Conservation (phyloP, 2,329 filamentous ascomycete genomes). For the Nothophaeocryptopus gaeumannii region DNA sequence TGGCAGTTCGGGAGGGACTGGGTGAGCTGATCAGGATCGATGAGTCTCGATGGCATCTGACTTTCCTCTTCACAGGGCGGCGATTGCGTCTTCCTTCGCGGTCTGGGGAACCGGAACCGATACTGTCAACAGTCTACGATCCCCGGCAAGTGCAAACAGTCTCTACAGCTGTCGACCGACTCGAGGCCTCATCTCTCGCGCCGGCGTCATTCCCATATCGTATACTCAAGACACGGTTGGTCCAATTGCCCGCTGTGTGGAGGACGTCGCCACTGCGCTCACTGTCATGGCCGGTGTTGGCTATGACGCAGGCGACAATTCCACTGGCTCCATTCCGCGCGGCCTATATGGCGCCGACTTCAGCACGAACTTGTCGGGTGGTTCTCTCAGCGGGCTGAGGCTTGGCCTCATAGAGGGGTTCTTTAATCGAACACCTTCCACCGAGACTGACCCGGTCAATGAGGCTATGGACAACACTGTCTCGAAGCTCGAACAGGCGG, state of each 20-base stretch:
- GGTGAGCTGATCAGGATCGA: slow-evolving; percentile 21
- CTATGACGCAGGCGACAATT: slow-evolving; percentile 53
- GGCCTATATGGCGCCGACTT: slow-evolving; percentile 48
- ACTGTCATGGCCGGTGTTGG: slow-evolving; percentile 47
- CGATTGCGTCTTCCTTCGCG: slow-evolving; percentile 57
- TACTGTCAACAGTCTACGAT: slow-evolving; percentile 59
- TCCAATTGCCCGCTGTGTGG: slow-evolving; percentile 32
- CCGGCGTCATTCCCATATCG: slow-evolving; percentile 33
- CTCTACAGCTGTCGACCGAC: slow-evolving; percentile 58
- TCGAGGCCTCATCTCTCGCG: slow-evolving; percentile 30
- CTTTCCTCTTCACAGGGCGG: slow-evolving; percentile 37
- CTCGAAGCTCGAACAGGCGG: slow-evolving; percentile 45
- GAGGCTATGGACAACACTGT: slow-evolving; percentile 50
- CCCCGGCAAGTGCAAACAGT: slow-evolving; percentile 60
- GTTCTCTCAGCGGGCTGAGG: slow-evolving; percentile 41
- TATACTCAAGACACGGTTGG: slow-evolving; percentile 35
- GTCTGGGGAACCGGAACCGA: slow-evolving; percentile 45
- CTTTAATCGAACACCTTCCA: slow-evolving; percentile 52
- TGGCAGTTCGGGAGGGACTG: slow-evolving; percentile 62
- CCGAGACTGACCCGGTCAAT: slow-evolving; percentile 59
- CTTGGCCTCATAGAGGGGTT: slow-evolving; percentile 56
- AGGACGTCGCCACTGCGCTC: slow-evolving; percentile 33
- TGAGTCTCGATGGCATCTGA: too few relatives aligned
- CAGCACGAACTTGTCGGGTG: slow-evolving; percentile 37
- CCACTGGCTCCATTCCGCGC: slow-evolving; percentile 49